Evolutionary conservation across 306 rosid species (phyloP).

Genomic region (Begonia masoniana): DNA sequence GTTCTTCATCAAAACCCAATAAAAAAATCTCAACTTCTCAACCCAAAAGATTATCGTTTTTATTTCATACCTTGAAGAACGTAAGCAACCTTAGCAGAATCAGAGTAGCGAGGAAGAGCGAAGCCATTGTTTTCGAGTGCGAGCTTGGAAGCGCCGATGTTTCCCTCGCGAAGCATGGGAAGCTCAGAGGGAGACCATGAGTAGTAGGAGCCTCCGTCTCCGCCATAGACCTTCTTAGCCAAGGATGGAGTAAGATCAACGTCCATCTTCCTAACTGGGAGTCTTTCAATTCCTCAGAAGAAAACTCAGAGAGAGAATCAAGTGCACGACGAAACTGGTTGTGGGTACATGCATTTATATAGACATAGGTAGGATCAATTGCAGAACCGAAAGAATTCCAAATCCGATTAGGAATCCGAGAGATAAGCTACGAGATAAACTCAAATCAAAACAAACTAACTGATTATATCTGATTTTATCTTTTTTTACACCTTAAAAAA

Average conservation of each 20-base stretch:
- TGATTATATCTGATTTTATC: too few species aligned
- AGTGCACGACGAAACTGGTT: too few species aligned
- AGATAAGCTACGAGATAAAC: too few species aligned
- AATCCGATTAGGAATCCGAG: too few species aligned
- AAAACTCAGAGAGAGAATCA: too few species aligned
- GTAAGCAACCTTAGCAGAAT: conserved; percentile 64
- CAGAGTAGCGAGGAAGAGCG: conserved; percentile 60
- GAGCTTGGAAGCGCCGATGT: conserved; percentile 68
- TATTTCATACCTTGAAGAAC: conserved; percentile 52
- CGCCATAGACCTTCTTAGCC: conserved; percentile 43
- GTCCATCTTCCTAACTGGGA: conserved; percentile 23
- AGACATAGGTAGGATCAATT: too few species aligned
- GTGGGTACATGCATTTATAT: too few species aligned
- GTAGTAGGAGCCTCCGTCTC: conserved; percentile 52
- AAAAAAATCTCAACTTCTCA: background rate
- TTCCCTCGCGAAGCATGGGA: conserved; percentile 58
- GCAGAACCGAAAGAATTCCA: too few species aligned
- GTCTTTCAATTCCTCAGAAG: too few species aligned
- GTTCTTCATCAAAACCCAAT: background rate
- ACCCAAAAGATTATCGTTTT: background rate
- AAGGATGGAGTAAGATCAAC: conserved; percentile 61
- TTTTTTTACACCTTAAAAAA: too few species aligned
- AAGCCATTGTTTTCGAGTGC: conserved; percentile 61
- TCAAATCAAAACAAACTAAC: too few species aligned
- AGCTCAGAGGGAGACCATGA: conserved; percentile 69